Base-by-base conservation (phyloP, 2,329 filamentous ascomycete genomes). In the Hypoxylon sp. region DNA sequence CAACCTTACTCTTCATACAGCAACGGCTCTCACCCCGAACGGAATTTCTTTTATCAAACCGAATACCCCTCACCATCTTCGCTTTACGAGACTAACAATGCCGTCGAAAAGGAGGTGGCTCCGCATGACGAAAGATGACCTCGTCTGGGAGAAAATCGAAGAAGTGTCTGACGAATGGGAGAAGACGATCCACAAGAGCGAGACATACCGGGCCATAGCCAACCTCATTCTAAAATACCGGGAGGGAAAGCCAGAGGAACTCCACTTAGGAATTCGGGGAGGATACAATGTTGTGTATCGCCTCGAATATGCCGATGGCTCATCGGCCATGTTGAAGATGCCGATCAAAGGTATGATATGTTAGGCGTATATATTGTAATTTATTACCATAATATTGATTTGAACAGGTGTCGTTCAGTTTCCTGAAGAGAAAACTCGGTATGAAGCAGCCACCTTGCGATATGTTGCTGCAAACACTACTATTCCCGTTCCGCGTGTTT, bases 401-500 rank as follows among this genome's bases (percentile, higher is more conserved):
- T 13, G 3, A 20, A 6, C n/a, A 56, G 53, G 25, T 1, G 7
- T 51, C 2, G 48, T 58, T 22, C 40, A 27, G 3, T 81, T 79
- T 59, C 76, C 77, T 0, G 78, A 82, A 4, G 80, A 82, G 68
- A 82, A 81, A 69, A 61, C 76, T n/a, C 61, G 71, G 0, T 77
- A 78, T 56, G 79, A 83, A 70, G 79, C 77, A 11, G 78, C 77
- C 1, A 77, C 74, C 8, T 79, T 81, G 74, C 74, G 74, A 20
- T 79, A 77, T 63, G 37, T 82, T 17, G 73, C 74, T 0, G 72
- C 58, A 0, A 69, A 80, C 1, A 82, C 79, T 1, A 77, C 74
- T 1, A 80, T 82, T 25, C 80, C 79, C 0, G 75, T 82, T 0
- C 77, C 79, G 0, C 50, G 75, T 2, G 68, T 81, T 30, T 77